These are phyloP conservation scores for Dysphania ambrosioides DNA, from an alignment of 148 eudicot genomes.

Conservation along the genomic window DNA sequence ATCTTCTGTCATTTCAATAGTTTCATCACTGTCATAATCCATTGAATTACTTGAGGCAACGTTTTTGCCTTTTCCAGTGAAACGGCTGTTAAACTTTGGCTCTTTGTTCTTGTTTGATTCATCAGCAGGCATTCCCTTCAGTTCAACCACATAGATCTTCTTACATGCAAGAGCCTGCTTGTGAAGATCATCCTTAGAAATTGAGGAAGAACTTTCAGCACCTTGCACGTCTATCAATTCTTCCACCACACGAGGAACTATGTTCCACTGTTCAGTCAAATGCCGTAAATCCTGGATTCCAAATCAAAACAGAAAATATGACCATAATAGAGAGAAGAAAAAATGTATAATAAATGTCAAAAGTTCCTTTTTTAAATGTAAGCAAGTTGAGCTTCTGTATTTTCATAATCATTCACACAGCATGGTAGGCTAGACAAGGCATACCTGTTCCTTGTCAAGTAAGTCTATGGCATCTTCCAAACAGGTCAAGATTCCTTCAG, in stretches of 20 bases:
- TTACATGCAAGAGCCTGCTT: slow-evolving; percentile 61
- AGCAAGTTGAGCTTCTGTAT: background rate
- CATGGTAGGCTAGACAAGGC: background rate
- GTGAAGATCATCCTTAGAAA: slow-evolving; percentile 49
- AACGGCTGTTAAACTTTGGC: slow-evolving; percentile 29
- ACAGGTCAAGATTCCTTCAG: slow-evolving; percentile 84
- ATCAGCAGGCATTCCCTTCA: slow-evolving; percentile 26
- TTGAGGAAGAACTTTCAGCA: slow-evolving; percentile 19
- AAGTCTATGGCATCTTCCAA: slow-evolving; percentile 78
- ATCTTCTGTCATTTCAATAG: slow-evolving; percentile 88
- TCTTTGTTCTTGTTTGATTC: slow-evolving; percentile 24
- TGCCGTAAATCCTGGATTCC: slow-evolving; percentile 48
- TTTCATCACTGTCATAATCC: slow-evolving; percentile 75
- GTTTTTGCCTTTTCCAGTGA: slow-evolving; percentile 30
- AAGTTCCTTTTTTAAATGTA: background rate
- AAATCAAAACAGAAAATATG: background rate
- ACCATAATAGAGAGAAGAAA: background rate
- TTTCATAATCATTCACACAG: background rate
- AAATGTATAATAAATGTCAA: background rate
- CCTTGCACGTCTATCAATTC: slow-evolving; percentile 56
- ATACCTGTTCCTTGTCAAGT: slow-evolving; percentile 71
- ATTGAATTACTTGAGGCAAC: slow-evolving; percentile 18
- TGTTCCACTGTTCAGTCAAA: slow-evolving; percentile 70
- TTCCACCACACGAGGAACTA: slow-evolving; percentile 68
- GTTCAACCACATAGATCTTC: slow-evolving; percentile 61